Percentiles rank a stretch among this genome's conserved stretches.
phyloP scores from a whole-genome alignment of 805 yeast genomes.

The Wickerhamiella azymoides region DNA sequence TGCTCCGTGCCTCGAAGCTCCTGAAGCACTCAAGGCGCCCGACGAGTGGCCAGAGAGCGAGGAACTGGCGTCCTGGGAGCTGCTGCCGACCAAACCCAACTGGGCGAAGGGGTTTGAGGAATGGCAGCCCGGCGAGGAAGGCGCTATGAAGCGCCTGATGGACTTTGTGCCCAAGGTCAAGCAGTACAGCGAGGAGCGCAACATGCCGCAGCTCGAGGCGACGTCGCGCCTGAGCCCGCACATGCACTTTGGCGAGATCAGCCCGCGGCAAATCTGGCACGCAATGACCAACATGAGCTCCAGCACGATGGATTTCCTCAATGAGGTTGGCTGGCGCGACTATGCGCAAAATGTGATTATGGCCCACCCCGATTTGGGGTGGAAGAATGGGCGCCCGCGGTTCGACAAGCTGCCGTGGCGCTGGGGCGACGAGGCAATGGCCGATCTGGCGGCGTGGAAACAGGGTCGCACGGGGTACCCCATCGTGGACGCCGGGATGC shows the following conservation, averaged over 20 bases:
- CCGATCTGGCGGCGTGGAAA: constrained; percentile 32
- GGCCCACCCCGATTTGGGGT: constrained; percentile 28
- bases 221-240: constrained; percentile 32
- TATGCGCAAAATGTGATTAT: constrained; percentile 37
- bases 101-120: constrained; percentile 1
- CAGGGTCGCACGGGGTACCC: constrained; percentile 43
- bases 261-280: constrained; percentile 24
- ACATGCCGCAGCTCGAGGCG: constrained; percentile 23
- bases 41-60: constrained; percentile 1
- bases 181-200: constrained; percentile 26
- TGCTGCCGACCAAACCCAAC: neutral
- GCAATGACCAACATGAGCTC: constrained; percentile 21
- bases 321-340: constrained; percentile 48
- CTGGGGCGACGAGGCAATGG: neutral
- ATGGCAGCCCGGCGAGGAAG: constrained; percentile 5
- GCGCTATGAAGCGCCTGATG: constrained; percentile 1
- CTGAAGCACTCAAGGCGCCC: neutral
- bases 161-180: constrained; percentile 15
- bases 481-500: constrained; percentile 45
- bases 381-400: constrained; percentile 31
- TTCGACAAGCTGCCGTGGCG: constrained; percentile 19
- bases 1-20: neutral
- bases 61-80: neutral
- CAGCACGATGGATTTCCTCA: constrained; percentile 33
- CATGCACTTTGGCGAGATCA: constrained; percentile 32